phyloP scores from a whole-genome alignment of 257 asterid species.

The Solanum infundibuliforme region DNA sequence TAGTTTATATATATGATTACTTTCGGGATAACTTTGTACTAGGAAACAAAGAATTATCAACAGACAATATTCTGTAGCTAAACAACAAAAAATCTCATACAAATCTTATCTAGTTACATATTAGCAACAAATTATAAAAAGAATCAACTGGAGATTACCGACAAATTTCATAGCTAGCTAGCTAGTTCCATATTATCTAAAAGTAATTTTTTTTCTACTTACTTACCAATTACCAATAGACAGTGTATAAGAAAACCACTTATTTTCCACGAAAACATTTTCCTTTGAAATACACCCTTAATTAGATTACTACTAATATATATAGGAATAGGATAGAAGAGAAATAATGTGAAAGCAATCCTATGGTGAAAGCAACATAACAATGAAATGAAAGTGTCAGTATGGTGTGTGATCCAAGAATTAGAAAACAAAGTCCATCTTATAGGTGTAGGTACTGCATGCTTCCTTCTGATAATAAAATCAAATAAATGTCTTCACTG shows the following conservation, averaged over 20 bases:
- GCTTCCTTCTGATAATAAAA: background rate
- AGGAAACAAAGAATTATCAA: background rate
- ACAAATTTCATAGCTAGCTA: no score
- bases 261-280: background rate
- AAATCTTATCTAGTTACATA: background rate
- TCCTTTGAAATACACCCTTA: background rate
- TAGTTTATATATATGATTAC: background rate
- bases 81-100: background rate
- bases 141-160: background rate
- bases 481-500: background rate
- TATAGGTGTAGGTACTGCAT: background rate
- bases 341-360: background rate
- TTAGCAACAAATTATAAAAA: background rate
- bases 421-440: background rate
- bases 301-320: background rate
- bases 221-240: background rate
- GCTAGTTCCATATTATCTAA: background rate
- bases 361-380: background rate
- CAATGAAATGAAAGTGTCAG: background rate
- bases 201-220: background rate
- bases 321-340: background rate
- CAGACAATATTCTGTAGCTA: background rate
- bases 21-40: background rate
- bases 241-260: background rate
- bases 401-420: slow-evolving; percentile 20